A percentile compares a stretch with the other conserved stretches of the same genome.
phyloP scores from a whole-genome alignment of 2,329 filamentous ascomycete species.

The Endothia cerciana region DNA sequence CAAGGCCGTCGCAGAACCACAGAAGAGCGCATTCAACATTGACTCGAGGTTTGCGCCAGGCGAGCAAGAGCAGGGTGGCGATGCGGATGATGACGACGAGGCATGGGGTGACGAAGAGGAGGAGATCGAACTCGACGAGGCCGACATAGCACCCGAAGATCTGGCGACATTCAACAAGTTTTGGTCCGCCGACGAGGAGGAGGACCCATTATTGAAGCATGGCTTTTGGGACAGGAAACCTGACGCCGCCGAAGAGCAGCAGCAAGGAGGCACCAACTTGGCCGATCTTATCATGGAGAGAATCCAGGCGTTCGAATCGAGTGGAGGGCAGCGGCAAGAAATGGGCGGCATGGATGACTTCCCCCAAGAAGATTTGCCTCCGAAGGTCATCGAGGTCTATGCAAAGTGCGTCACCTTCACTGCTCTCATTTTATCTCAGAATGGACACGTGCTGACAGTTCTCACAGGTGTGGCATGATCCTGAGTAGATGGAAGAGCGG shows the following conservation, averaged over 20 bases:
- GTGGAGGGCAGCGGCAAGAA: constrained; percentile 47
- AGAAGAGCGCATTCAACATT: constrained; percentile 75
- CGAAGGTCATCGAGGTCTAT: constrained; percentile 93
- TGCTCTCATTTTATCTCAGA: constrained; percentile 17
- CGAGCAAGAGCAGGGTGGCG: constrained; percentile 52
- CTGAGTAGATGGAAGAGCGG: constrained; percentile 93
- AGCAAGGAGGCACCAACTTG: constrained; percentile 70
- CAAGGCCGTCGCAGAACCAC: constrained; percentile 46
- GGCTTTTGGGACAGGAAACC: constrained; percentile 51
- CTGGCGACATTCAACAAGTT: constrained; percentile 91
- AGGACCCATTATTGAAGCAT: constrained; percentile 73
- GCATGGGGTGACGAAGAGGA: constrained; percentile 83
- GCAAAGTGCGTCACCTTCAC: constrained; percentile 64
- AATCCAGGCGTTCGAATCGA: constrained; percentile 88
- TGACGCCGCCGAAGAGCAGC: constrained; percentile 47
- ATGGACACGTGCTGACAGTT: constrained; percentile 25
- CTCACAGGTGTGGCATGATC: constrained; percentile 74
- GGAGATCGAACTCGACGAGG: constrained; percentile 59
- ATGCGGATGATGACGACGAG: constrained; percentile 58
- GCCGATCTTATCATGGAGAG: constrained; percentile 93
- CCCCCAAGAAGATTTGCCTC: constrained; percentile 72
- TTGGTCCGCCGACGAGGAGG: constrained; percentile 70
- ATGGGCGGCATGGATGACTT: constrained; percentile 73
- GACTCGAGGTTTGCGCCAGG: constrained; percentile 70
- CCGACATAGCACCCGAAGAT: constrained; percentile 87